Evolutionary conservation across 306 rosid species (phyloP), one percentile per base, ranked within the genome.

Genomic region (Begonia loranthoides): DNA sequence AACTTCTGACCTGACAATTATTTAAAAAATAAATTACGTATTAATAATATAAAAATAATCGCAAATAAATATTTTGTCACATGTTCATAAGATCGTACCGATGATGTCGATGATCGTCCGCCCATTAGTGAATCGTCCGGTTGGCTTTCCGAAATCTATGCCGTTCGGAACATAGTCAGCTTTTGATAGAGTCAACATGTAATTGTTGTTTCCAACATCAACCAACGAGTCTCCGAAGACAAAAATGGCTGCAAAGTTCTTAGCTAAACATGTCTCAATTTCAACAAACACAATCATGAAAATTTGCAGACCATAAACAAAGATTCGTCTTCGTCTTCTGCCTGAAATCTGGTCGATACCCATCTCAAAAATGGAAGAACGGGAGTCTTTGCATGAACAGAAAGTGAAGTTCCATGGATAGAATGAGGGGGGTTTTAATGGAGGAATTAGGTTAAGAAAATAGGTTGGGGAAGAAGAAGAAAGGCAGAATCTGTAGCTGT

Each of bases 191-290:
- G 93, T 49, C 44, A 52, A n/a, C 21, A 82, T 59, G 70, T 75
- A 71, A 49, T 87, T 82, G 55, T 82, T 79, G 71, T 82, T 82
- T 45, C 96, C 94, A 0, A 11, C 78, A 50, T 82, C 94, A 51
- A 82, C 77, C 59, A 87, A 71, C 22, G 84, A 79, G 61, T 87
- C 94, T 15, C 94, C 84, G 17, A 82, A 87, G 45, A 82, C 83
- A 67, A 87, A 82, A 66, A 13, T 68, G 56, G 89, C 78, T 7
- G 86, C 74, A 50, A 55, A 21, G 47, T 55, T 49, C 6, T 56
- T 34, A 22, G 81, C 74, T 38, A 53, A 66, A 59, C 76, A 72
- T 39, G 43, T 59, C 16, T 63, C 50, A 52, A 63, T 58, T 13
- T 67, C 21, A 45, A 56, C 10, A 44, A 66, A 59, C 10, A 3